Evolutionary conservation across 1,139 yeast genomes (phyloP).

Genomic region (Taiozyma onychis): DNA sequence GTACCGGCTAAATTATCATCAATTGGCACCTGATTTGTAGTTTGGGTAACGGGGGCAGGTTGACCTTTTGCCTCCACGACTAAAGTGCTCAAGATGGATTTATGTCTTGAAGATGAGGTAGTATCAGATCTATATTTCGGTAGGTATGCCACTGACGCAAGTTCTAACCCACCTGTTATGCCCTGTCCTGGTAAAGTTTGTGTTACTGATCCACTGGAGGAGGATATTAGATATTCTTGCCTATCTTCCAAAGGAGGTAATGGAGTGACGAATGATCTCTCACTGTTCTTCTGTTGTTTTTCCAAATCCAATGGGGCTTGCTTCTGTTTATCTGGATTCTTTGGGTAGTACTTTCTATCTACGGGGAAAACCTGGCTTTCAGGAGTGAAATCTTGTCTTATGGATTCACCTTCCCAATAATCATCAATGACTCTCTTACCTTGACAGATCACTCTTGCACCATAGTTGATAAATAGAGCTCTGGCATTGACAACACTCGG

Average conservation of each 20-base stretch:
- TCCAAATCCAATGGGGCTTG: slow-evolving; percentile 4
- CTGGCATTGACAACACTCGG: slow-evolving; percentile 48
- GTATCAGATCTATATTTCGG: slow-evolving; percentile 33
- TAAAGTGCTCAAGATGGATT: slow-evolving; percentile 21
- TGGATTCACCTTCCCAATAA: slow-evolving; percentile 69
- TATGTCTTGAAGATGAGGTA: slow-evolving; percentile 23
- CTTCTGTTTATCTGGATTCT: slow-evolving; percentile 6
- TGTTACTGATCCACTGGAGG: slow-evolving; percentile 15
- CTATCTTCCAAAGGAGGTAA: slow-evolving; percentile 20
- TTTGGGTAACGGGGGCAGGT: slow-evolving; percentile 5
- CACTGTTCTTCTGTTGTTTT: slow-evolving; percentile 2
- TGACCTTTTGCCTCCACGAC: slow-evolving; percentile 23
- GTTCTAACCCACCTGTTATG: slow-evolving; percentile 32
- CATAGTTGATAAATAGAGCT: slow-evolving; percentile 65
- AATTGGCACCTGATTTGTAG: slow-evolving; percentile 15
- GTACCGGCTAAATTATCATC: slow-evolving; percentile 15
- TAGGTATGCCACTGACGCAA: slow-evolving; percentile 28
- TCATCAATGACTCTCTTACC: slow-evolving; percentile 71
- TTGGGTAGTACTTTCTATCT: slow-evolving; percentile 10
- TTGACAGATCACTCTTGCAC: slow-evolving; percentile 55
- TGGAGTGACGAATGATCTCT: slow-evolving; percentile 10
- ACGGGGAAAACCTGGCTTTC: slow-evolving; percentile 35
- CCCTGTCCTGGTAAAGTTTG: slow-evolving; percentile 34
- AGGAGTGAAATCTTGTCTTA: slow-evolving; percentile 49
- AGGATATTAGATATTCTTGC: slow-evolving; percentile 14